A percentile compares a stretch with the other conserved stretches of the same genome.
Conservation (phyloP, 2,329 filamentous ascomycete species). For the Myriangium duriaei region DNA sequence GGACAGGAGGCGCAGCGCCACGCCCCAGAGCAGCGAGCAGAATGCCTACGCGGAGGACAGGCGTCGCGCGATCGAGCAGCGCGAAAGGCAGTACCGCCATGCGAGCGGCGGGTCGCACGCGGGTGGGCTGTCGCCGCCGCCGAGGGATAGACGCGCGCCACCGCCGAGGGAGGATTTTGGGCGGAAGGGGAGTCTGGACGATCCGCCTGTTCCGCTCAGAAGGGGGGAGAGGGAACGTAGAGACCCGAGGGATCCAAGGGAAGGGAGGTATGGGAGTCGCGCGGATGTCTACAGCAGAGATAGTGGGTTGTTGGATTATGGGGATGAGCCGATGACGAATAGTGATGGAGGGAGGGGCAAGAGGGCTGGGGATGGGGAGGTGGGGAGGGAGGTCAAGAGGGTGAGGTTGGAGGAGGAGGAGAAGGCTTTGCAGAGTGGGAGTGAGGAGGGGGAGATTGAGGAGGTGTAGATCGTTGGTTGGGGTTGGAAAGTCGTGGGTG, state of each 20-base stretch:
- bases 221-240: slow-evolving; percentile 54
- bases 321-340: slow-evolving; percentile 50
- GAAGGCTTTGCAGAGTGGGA: slow-evolving; percentile 63
- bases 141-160: slow-evolving; percentile 15
- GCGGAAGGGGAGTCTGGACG: slow-evolving; percentile 9
- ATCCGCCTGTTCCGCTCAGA: slow-evolving; percentile 3
- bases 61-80: slow-evolving; percentile 82
- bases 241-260: slow-evolving; percentile 74
- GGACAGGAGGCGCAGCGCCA: slow-evolving; percentile 2
- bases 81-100: slow-evolving; percentile 87
- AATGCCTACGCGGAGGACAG: slow-evolving; percentile 64
- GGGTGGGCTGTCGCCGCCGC: slow-evolving; percentile 25
- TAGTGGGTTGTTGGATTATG: slow-evolving; percentile 87
- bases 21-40: slow-evolving; percentile 27
- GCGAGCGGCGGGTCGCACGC: slow-evolving; percentile 31
- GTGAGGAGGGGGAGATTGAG: slow-evolving; percentile 96
- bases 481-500: too few relatives aligned
- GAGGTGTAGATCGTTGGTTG: slow-evolving; percentile 44
- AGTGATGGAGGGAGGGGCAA: slow-evolving; percentile 40
- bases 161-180: slow-evolving; percentile 11
- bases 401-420: slow-evolving; percentile 35
- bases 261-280: slow-evolving; percentile 57
- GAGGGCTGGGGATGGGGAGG: slow-evolving; percentile 4
- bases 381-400: slow-evolving; percentile 3
- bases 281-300: slow-evolving; percentile 64